phyloP scores from a whole-genome alignment of 2,329 filamentous ascomycete species.

The Colletotrichum lindemuthianum region DNA sequence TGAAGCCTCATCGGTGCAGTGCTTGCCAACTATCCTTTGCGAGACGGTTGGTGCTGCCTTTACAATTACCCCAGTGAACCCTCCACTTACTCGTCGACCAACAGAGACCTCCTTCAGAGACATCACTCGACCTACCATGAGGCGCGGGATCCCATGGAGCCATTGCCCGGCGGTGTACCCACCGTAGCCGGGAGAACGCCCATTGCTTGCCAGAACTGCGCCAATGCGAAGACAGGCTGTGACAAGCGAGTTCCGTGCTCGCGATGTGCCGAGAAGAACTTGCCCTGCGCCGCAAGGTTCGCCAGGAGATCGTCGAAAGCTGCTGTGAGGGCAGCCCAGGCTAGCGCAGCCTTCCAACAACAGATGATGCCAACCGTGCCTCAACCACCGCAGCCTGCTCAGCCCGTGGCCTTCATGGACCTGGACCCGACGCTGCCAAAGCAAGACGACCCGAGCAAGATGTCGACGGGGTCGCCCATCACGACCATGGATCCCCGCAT shows the following conservation, averaged over 20 bases:
- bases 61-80: background rate
- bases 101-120: slow-evolving; percentile 61
- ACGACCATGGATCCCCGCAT: slow-evolving; percentile 46
- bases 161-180: slow-evolving; percentile 53
- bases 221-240: slow-evolving; percentile 51
- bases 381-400: slow-evolving; percentile 36
- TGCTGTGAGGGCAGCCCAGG: slow-evolving; percentile 55
- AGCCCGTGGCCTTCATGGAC: slow-evolving; percentile 50
- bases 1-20: slow-evolving; percentile 62
- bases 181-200: slow-evolving; percentile 50
- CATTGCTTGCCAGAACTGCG: slow-evolving; percentile 53
- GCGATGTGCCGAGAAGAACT: slow-evolving; percentile 49
- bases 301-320: slow-evolving; percentile 62
- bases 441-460: slow-evolving; percentile 41
- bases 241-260: slow-evolving; percentile 52
- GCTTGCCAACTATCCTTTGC: slow-evolving; percentile 61
- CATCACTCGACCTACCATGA: slow-evolving; percentile 64
- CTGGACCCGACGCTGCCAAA: slow-evolving; percentile 43
- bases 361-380: slow-evolving; percentile 37
- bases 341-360: slow-evolving; percentile 46
- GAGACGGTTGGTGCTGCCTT: slow-evolving; percentile 51
- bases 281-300: slow-evolving; percentile 55
- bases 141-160: slow-evolving; percentile 56
- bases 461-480: slow-evolving; percentile 43
- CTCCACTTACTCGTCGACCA: slow-evolving; percentile 34